Conservation (phyloP, 1,284 basidiomycete species). For the Pseudomicrostroma phylloplanum region DNA sequence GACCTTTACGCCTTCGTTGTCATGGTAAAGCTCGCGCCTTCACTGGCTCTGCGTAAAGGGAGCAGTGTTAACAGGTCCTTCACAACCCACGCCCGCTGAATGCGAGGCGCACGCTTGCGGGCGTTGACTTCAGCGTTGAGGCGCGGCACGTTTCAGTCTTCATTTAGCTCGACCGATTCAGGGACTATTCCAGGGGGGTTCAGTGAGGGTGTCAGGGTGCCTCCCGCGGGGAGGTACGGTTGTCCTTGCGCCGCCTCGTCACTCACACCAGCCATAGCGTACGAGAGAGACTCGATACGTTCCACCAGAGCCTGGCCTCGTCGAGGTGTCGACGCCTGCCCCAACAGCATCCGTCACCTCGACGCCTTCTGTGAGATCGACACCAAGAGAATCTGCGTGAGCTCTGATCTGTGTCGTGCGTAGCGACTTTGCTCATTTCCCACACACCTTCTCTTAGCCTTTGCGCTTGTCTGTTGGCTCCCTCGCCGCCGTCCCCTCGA, state of each 20-base stretch:
- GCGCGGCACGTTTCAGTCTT: not conserved
- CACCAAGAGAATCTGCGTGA: conserved; percentile 3
- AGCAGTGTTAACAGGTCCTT: no score
- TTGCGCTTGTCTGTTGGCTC: conserved; percentile 36
- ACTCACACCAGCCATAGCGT: conserved; percentile 30
- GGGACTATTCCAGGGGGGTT: not conserved
- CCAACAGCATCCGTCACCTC: conserved; percentile 24
- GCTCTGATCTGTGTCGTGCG: no score
- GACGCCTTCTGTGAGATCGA: conserved; percentile 25
- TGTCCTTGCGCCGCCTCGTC: not conserved
- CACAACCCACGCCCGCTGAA: no score
- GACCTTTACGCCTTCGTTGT: no score
- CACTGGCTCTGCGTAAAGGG: no score
- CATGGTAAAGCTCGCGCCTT: no score
- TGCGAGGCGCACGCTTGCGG: no score
- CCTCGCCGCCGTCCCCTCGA: conserved; percentile 44
- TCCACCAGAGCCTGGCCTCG: not conserved
- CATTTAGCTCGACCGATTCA: conserved; percentile 4
- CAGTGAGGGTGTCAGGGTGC: not conserved
- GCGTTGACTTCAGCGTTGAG: no score
- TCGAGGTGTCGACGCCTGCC: conserved; percentile 21
- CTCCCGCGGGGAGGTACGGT: not conserved
- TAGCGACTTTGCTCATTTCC: no score
- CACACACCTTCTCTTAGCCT: conserved; percentile 15
- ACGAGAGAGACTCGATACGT: conserved; percentile 22